Evolutionary conservation across 768 basidiomycete species (phyloP).

Genomic region (Exsudoporus frostii): DNA sequence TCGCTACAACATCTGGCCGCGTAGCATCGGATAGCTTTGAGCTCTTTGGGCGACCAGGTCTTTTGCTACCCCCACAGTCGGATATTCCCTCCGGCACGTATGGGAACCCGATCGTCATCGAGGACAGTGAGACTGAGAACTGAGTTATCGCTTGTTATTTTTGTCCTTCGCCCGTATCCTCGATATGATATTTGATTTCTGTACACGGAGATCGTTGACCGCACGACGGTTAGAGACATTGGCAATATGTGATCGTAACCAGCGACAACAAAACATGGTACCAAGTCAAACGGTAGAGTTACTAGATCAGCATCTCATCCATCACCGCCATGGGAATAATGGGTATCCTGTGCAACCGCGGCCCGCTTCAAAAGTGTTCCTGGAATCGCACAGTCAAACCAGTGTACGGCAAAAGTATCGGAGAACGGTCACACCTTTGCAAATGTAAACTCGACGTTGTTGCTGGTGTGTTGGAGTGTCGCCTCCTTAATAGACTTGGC

Average conservation of each 20-base stretch:
- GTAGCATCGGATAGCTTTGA: neutral
- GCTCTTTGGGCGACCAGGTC: conserved; percentile 1
- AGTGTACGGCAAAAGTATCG: neutral
- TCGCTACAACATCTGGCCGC: neutral
- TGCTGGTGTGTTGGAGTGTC: conserved; percentile 49
- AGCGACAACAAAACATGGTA: neutral
- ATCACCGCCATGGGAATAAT: neutral
- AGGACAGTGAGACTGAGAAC: conserved; percentile 18
- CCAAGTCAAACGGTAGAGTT: neutral
- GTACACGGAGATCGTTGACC: neutral
- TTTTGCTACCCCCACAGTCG: neutral
- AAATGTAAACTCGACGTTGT: conserved; percentile 71
- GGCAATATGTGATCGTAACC: neutral
- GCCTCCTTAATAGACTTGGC: conserved; percentile 78
- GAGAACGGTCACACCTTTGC: conserved; percentile 59
- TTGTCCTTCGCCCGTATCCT: neutral
- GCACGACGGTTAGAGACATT: neutral
- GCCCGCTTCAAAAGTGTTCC: conserved; percentile 17
- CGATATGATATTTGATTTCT: neutral
- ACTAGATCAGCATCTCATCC: neutral
- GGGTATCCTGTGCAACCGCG: neutral
- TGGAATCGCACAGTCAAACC: conserved; percentile 1
- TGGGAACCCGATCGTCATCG: conserved; percentile 24
- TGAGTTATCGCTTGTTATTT: neutral
- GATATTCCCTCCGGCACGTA: conserved; percentile 10